A percentile compares a stretch with the other conserved stretches of the same genome.
phyloP scores from a whole-genome alignment of 441 rosid genomes.

The Gossypium davidsonii region DNA sequence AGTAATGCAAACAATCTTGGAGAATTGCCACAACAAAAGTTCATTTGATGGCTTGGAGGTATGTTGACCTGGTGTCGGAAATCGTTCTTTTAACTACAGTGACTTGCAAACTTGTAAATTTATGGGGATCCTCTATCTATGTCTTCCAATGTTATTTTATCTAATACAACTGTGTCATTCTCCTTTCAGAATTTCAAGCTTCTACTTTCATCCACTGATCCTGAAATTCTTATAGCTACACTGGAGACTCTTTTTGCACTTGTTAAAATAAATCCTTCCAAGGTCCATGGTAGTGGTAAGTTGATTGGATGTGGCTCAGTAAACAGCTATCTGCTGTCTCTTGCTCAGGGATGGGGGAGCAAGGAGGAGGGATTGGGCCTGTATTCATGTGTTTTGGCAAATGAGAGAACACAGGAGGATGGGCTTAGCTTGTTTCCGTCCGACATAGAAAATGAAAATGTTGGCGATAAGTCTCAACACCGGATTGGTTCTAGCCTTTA shows the following conservation, averaged over 20 bases:
- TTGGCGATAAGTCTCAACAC: conserved; percentile 51
- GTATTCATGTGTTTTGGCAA: conserved; percentile 85
- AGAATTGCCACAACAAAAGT: conserved; percentile 89
- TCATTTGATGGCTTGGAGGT: conserved; percentile 96
- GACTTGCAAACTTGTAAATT: neutral
- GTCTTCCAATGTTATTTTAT: conserved; percentile 10
- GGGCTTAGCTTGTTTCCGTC: conserved; percentile 84
- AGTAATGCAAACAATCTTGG: conserved; percentile 85
- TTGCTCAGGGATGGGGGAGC: conserved; percentile 99
- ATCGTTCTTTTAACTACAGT: neutral
- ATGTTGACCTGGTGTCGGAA: conserved; percentile 18
- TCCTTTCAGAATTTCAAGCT: conserved; percentile 87
- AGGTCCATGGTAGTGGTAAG: conserved; percentile 86
- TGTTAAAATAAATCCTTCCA: conserved; percentile 82
- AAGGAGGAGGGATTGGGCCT: conserved; percentile 97
- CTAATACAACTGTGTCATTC: conserved; percentile 17
- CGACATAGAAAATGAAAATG: conserved; percentile 53
- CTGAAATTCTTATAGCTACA: conserved; percentile 82
- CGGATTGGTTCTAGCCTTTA: conserved; percentile 86
- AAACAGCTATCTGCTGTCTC: conserved; percentile 74
- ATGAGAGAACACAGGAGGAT: conserved; percentile 82
- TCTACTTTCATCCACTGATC: conserved; percentile 93
- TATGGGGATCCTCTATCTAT: neutral
- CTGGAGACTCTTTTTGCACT: conserved; percentile 85
- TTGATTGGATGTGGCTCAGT: conserved; percentile 84